A percentile compares a stretch with the other conserved stretches of the same genome.
Evolutionary conservation across 345 rosid species (phyloP).

Genomic region (Pistacia atlantica): DNA sequence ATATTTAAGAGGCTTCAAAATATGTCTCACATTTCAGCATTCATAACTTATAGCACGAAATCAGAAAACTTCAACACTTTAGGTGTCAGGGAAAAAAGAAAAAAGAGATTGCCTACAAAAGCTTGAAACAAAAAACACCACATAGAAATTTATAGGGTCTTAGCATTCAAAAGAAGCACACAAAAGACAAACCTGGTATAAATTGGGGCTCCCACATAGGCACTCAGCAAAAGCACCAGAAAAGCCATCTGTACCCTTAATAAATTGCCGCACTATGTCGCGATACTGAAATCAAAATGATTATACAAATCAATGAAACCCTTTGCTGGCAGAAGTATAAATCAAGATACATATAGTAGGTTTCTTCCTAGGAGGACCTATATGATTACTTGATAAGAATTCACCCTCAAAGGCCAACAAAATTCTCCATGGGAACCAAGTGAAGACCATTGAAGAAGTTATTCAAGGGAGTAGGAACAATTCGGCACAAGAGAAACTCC

Average conservation of each 20-base stretch:
- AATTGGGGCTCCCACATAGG: constrained; percentile 92
- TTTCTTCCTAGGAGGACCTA: constrained; percentile 7
- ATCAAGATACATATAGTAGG: constrained; percentile 2
- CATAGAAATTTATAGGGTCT: background rate
- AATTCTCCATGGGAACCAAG: no score
- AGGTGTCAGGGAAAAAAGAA: background rate
- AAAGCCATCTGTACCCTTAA: constrained; percentile 95
- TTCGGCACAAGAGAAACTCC: no score
- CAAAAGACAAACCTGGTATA: constrained; percentile 68
- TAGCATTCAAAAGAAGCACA: background rate
- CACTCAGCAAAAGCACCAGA: constrained; percentile 98
- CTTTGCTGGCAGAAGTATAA: background rate
- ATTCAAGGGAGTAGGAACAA: no score
- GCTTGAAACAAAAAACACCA: background rate
- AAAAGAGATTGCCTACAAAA: background rate
- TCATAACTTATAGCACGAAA: background rate
- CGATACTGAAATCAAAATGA: constrained; percentile 68
- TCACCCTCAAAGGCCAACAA: no score
- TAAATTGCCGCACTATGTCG: constrained; percentile 86
- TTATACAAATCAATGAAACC: constrained; percentile 15
- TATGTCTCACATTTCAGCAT: background rate
- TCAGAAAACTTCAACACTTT: background rate
- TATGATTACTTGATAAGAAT: background rate
- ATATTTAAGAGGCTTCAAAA: background rate
- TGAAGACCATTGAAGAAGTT: no score